Base-by-base conservation (phyloP, 768 basidiomycete species). In the Leucosporidium yakuticum region DNA sequence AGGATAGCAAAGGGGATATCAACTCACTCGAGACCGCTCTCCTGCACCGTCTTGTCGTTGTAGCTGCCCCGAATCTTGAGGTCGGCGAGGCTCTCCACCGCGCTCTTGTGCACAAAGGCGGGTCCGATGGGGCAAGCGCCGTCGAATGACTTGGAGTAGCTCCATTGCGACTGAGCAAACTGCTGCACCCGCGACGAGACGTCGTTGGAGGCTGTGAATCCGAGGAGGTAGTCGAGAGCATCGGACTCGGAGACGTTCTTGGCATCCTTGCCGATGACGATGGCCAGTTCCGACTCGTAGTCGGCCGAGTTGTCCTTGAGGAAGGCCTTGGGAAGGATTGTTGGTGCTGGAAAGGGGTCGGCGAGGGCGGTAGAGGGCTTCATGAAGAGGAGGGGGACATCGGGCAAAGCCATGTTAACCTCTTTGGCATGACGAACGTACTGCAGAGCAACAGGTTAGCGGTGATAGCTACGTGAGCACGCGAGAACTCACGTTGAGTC, bases 171-270 rank as follows among this genome's bases (percentile, higher is more conserved):
- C 19, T 64, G 67, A 2, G 36, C 76, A 62, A 78, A 77, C 69
- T 80, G 80, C 9, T 70, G 62, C 5, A 64, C 65, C 19, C 80
- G 71, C 12, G 75, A 74, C 2, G 78, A 78, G 15, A 80, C 72
- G 60, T 80, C 79, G 69, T 80, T 80, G 19, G 77, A 68, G 0
- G 76, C 77, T 3, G 27, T 65, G 47, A 66, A 80, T 55, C 80
- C 80, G 0, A 78, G 68, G 2, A 80, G 75, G 60, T 79, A 79
- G 23, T 79, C 75, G 58, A 80, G 63, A 12, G 80, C 80, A 7
- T 80, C 74, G 4, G 65, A 73, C 66, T 80, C 79, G 0, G 56
- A 39, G 15, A 80, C 79, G 64, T 80, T 74, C 68, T 79, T 80
- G 62, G 73, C 75, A 23, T 71, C 73, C 65, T 77, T 78, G 27